Evolutionary conservation across 228 moss, liverwort and hornwort species (phyloP).

Genomic region (Sphagnum fallax): DNA sequence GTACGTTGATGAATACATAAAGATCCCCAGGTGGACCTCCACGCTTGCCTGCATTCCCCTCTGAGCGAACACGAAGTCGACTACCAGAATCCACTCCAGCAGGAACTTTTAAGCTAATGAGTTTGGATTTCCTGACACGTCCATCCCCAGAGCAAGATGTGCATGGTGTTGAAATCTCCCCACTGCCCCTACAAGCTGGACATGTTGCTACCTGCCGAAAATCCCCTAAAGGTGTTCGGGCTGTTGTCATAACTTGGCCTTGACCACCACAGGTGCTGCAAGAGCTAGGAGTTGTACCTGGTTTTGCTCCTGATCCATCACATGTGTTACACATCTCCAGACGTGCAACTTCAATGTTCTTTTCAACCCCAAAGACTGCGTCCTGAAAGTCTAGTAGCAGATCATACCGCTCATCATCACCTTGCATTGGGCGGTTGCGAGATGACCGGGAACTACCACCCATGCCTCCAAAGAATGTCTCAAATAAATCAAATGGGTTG

Average conservation of each 20-base stretch:
- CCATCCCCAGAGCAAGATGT: constrained; percentile 85
- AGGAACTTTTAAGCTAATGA: constrained; percentile 83
- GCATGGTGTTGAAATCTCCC: constrained; percentile 80
- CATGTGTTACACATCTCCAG: constrained; percentile 87
- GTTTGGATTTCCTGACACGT: constrained; percentile 61
- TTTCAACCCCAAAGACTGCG: constrained; percentile 83
- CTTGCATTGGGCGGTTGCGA: constrained; percentile 84
- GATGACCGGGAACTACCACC: constrained; percentile 58
- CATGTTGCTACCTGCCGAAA: constrained; percentile 88
- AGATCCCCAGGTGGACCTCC: constrained; percentile 91
- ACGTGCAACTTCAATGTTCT: constrained; percentile 90
- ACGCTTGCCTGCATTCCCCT: constrained; percentile 79
- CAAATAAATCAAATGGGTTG: constrained; percentile 95
- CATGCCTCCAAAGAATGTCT: constrained; percentile 98
- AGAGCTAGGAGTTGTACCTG: constrained; percentile 69
- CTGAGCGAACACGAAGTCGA: constrained; percentile 72
- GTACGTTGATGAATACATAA: constrained; percentile 82
- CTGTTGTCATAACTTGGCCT: constrained; percentile 95
- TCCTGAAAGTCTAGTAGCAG: constrained; percentile 82
- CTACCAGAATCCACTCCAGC: constrained; percentile 94
- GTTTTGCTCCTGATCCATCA: constrained; percentile 86
- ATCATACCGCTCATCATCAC: constrained; percentile 95
- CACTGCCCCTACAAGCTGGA: constrained; percentile 85
- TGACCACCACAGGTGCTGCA: constrained; percentile 94
- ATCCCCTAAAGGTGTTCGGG: constrained; percentile 89